These are phyloP conservation scores for Prunus salicina DNA, from an alignment of 306 rosid genomes.

Conservation along the genomic window DNA sequence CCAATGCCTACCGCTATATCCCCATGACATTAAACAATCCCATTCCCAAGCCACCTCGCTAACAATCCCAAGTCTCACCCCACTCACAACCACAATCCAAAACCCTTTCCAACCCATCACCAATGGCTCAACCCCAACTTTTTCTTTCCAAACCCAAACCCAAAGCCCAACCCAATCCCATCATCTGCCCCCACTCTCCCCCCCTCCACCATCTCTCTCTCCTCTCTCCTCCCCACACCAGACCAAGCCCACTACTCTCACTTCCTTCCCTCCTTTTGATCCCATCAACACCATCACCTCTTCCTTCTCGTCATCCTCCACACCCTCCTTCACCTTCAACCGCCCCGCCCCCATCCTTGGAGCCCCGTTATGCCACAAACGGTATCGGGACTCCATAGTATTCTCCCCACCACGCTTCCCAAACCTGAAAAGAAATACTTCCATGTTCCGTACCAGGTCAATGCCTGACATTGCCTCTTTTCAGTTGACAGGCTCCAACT, in stretches of 20 bases:
- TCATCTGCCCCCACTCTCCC: conserved; percentile 21
- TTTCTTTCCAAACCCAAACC: conserved; percentile 29
- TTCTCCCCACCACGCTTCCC: conserved; percentile 29
- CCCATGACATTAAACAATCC: conserved; percentile 35
- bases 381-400: conserved; percentile 19
- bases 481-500: background rate
- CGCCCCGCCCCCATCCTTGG: conserved; percentile 52
- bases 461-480: conserved; percentile 33
- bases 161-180: conserved; percentile 24
- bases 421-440: background rate
- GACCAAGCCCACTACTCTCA: conserved; percentile 14
- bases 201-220: conserved; percentile 36
- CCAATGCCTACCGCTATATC: conserved; percentile 71
- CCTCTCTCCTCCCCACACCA: conserved; percentile 49
- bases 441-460: background rate
- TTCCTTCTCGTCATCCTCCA: conserved; percentile 17
- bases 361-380: conserved; percentile 45
- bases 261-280: conserved; percentile 17
- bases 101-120: background rate
- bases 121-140: conserved; percentile 19
- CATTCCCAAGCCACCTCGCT: conserved; percentile 22
- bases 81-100: conserved; percentile 13
- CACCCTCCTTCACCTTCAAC: conserved; percentile 57
- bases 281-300: conserved; percentile 7
- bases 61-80: conserved; percentile 23